These are phyloP conservation scores for Hypoxylon sp. DNA, from an alignment of 2,329 filamentous ascomycete genomes.

Conservation along the genomic window DNA sequence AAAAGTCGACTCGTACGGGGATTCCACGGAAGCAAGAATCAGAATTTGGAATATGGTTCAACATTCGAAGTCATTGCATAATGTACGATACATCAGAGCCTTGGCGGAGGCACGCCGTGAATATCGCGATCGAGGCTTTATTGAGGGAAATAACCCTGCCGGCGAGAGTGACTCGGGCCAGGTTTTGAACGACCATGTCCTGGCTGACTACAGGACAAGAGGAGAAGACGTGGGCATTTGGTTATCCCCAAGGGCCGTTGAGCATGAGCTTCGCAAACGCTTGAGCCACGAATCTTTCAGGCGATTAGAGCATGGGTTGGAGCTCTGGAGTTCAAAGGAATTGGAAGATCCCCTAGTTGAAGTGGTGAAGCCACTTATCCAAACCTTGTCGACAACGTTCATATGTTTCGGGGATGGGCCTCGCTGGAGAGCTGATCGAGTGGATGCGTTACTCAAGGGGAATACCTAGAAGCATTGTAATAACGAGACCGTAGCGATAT, in stretches of 20 bases:
- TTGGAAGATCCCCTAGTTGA: conserved; percentile 1
- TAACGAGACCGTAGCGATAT: too few relatives aligned
- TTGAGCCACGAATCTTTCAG: conserved; percentile 30
- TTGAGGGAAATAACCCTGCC: conserved; percentile 24
- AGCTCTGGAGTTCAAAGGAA: conserved; percentile 5
- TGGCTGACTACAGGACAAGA: conserved; percentile 25
- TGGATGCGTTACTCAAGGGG: conserved; percentile 30
- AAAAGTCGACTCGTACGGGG: conserved; percentile 17
- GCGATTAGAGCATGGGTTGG: conserved; percentile 26
- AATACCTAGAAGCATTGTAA: neutral
- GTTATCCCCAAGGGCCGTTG: conserved; percentile 35
- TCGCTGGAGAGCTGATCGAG: conserved; percentile 36
- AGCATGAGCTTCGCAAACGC: conserved; percentile 33
- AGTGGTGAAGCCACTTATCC: conserved; percentile 32
- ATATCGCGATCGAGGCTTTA: conserved; percentile 35
- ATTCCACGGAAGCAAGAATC: conserved; percentile 3
- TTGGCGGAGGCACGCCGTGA: conserved; percentile 39
- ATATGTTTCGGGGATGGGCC: conserved; percentile 44
- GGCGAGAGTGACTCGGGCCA: conserved; percentile 13
- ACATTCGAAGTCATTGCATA: conserved; percentile 34
- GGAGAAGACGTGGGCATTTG: conserved; percentile 32
- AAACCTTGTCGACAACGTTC: conserved; percentile 36
- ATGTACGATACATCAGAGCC: conserved; percentile 32
- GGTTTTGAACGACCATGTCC: conserved; percentile 22
- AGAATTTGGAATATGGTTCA: conserved; percentile 32